These are phyloP conservation scores for Colletotrichum paranaense DNA, from an alignment of 2,329 filamentous ascomycete genomes.

Conservation along the genomic window DNA sequence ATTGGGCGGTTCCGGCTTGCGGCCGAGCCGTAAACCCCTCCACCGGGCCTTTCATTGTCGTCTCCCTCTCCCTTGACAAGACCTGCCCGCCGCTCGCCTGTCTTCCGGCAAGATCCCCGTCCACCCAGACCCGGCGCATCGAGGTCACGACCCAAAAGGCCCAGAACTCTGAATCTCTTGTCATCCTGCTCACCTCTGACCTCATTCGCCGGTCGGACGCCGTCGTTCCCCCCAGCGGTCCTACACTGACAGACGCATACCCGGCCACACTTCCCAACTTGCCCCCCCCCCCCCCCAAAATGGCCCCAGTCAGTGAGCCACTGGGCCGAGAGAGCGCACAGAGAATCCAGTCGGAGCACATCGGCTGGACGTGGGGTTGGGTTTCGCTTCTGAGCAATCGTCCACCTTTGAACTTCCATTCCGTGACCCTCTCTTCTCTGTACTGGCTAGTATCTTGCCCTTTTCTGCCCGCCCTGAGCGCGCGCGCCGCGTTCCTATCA, in stretches of 20 bases:
- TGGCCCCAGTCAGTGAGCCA: constrained; percentile 5
- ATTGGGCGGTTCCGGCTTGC: constrained; percentile 23
- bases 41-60: not conserved
- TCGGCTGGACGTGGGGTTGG: constrained; percentile 32
- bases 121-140: constrained; percentile 32
- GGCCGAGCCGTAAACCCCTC: constrained; percentile 17
- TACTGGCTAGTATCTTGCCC: not conserved
- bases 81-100: constrained; percentile 24
- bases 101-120: constrained; percentile 35
- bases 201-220: constrained; percentile 25
- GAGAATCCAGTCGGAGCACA: constrained; percentile 29
- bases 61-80: constrained; percentile 16
- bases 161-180: constrained; percentile 24
- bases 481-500: constrained; percentile 1
- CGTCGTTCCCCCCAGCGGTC: constrained; percentile 24
- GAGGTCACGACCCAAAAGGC: constrained; percentile 19
- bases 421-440: not conserved
- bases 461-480: not conserved
- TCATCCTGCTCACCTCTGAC: constrained; percentile 23
- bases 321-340: constrained; percentile 24
- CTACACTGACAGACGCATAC: constrained; percentile 33
- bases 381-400: constrained; percentile 18
- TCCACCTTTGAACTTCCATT: not conserved
- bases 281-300: not conserved
- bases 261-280: constrained; percentile 12